phyloP scores from a whole-genome alignment of 2,329 filamentous ascomycete species.

The Tolypocladium sp. region DNA sequence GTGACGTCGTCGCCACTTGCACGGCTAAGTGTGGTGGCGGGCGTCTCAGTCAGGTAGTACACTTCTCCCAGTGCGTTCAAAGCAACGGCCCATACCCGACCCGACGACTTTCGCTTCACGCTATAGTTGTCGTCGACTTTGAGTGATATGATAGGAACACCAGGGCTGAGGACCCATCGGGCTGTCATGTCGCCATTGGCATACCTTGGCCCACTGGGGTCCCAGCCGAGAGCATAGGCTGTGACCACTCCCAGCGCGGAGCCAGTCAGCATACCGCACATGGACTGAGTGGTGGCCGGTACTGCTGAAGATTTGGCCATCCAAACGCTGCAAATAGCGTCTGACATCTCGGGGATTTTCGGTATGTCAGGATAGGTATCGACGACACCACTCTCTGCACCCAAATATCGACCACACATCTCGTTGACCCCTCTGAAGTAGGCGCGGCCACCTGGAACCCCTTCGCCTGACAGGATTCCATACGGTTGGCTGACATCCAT shows the following conservation, averaged over 20 bases:
- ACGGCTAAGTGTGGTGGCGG: constrained; percentile 43
- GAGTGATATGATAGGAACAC: constrained; percentile 81
- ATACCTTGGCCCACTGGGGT: constrained; percentile 50
- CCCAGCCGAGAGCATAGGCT: constrained; percentile 64
- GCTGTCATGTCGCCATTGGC: constrained; percentile 72
- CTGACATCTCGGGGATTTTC: constrained; percentile 57
- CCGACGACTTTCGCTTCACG: constrained; percentile 55
- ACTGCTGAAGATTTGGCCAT: constrained; percentile 74
- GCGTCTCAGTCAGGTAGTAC: constrained; percentile 71
- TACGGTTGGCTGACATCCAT: constrained; percentile 87
- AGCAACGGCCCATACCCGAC: constrained; percentile 82
- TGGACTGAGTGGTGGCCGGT: constrained; percentile 61
- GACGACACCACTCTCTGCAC: constrained; percentile 48
- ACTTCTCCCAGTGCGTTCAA: constrained; percentile 90
- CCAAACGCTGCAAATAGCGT: constrained; percentile 76
- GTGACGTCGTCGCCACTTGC: constrained; percentile 45
- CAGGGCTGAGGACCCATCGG: constrained; percentile 83
- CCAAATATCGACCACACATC: constrained; percentile 67
- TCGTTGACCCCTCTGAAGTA: constrained; percentile 71
- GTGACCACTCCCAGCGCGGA: constrained; percentile 78
- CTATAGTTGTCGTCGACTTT: constrained; percentile 78
- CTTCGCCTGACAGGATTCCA: constrained; percentile 78
- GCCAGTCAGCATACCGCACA: constrained; percentile 75
- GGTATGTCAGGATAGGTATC: constrained; percentile 67
- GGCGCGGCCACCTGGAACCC: constrained; percentile 70